phyloP scores from a whole-genome alignment of 2,329 filamentous ascomycete species.

The Trichoderma endophyticum region DNA sequence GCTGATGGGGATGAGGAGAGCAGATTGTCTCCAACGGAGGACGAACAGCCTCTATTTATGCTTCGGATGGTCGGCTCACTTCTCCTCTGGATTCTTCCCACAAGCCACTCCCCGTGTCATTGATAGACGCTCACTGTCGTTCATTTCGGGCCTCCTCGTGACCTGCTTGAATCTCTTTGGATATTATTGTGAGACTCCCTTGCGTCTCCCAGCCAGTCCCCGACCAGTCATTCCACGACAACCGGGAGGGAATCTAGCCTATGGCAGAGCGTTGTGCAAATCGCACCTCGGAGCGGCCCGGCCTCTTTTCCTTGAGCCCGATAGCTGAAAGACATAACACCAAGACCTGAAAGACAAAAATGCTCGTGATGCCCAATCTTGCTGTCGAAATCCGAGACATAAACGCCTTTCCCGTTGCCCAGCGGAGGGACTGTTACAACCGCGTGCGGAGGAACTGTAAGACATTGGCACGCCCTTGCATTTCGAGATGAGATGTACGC shows the following conservation, averaged over 20 bases:
- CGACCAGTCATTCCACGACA: neutral
- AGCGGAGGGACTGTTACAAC: neutral
- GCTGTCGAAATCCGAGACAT: neutral
- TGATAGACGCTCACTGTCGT: neutral
- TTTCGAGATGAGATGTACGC: neutral
- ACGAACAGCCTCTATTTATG: conserved; percentile 6
- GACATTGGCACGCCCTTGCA: neutral
- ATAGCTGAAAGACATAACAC: neutral
- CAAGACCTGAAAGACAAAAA: neutral
- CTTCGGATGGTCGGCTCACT: conserved; percentile 7
- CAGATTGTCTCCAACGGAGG: neutral
- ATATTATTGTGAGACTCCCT: conserved; percentile 10
- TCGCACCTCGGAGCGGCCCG: neutral
- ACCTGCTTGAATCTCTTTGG: neutral
- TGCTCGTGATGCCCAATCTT: neutral
- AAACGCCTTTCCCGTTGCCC: neutral
- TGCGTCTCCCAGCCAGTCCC: neutral
- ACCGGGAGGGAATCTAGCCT: neutral
- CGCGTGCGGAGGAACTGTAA: neutral
- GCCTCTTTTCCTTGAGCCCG: neutral
- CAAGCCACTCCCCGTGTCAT: neutral
- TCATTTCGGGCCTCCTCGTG: neutral
- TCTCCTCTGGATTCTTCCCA: neutral
- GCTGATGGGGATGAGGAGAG: neutral
- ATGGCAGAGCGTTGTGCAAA: neutral